Evolutionary conservation across 1,284 basidiomycete genomes (phyloP), one percentile per base, ranked within the genome.

Genomic region (Cyathus olla): DNA sequence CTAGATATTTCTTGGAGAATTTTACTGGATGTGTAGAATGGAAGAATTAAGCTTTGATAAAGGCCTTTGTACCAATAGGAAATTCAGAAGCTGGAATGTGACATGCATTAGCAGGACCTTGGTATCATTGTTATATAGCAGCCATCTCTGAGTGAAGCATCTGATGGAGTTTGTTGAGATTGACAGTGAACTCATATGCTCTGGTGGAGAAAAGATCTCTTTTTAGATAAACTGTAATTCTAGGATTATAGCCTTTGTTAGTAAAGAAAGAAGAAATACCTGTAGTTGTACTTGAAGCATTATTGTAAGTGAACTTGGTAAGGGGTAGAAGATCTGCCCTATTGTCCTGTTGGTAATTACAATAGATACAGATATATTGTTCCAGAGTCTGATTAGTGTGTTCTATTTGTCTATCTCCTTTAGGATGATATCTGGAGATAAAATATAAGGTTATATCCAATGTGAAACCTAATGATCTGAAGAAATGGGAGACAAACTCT

Each of bases 331-430:
- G 66, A 0, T 66, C 48, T 0, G 60, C 54, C 83, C 81, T 85
- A 59, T 83, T 65, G 63, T 75, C 65, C 57, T 83, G 80, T 35
- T 77, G 50, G 62, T 82, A 76, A 55, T 73, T 70, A 51, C 58
- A 56, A 60, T 76, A 81, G 8, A n/a, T 60, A 2, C 70, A 64
- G 9, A 82, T 65, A 60, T 77, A 80, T 17, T 76, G 72, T 63
- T 84, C 77, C 0, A 85, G 44, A 1, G 66, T 67, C 60, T 83
- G 81, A 62, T 86, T 85, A 15, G 76, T 62, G 0, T 69, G 55
- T 66, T 87, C 79, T 0, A 80, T 81, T 53, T 84, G 80, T 0
- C 85, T 80, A 58, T 87, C 78, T 0, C 79, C 75, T 60, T 85
- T 71, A 0, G 82, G 83, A 60, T 85, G 80, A 49, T 76, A 80